phyloP scores from a whole-genome alignment of 495 filamentous ascomycete genomes.

The Talaromyces wortmannii region DNA sequence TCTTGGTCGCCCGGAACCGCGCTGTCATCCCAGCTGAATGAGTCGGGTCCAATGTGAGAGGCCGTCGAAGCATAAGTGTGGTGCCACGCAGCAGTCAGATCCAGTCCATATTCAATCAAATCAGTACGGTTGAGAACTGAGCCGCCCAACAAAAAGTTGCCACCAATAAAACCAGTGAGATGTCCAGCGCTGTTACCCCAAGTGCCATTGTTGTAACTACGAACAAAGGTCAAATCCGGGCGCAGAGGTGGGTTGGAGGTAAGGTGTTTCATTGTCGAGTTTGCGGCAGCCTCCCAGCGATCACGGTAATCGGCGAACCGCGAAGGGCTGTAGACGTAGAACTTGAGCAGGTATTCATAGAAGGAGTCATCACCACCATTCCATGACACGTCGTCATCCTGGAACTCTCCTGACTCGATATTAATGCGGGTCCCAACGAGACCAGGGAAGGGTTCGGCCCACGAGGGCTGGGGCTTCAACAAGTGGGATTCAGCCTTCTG shows the following conservation, averaged over 20 bases:
- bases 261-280: slow-evolving; percentile 69
- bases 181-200: slow-evolving; percentile 52
- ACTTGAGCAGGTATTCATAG: slow-evolving; percentile 94
- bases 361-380: slow-evolving; percentile 73
- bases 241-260: slow-evolving; percentile 60
- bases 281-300: slow-evolving; percentile 70
- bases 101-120: slow-evolving; percentile 69
- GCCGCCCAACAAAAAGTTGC: slow-evolving; percentile 84
- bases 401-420: slow-evolving; percentile 56
- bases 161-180: slow-evolving; percentile 78
- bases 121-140: slow-evolving; percentile 54
- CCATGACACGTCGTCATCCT: slow-evolving; percentile 67
- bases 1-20: slow-evolving; percentile 37
- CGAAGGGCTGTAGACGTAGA: slow-evolving; percentile 72
- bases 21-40: slow-evolving; percentile 61
- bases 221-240: slow-evolving; percentile 70
- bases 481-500: slow-evolving; percentile 69
- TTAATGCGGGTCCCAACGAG: slow-evolving; percentile 66
- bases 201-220: slow-evolving; percentile 51
- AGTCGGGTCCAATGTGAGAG: slow-evolving; percentile 74
- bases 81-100: slow-evolving; percentile 67
- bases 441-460: slow-evolving; percentile 68
- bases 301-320: slow-evolving; percentile 60
- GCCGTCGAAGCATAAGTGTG: slow-evolving; percentile 62
- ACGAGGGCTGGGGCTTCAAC: slow-evolving; percentile 54